These are phyloP conservation scores for Ophiostoma triangulosporum DNA, from an alignment of 2,329 filamentous ascomycete species.

Conservation along the genomic window DNA sequence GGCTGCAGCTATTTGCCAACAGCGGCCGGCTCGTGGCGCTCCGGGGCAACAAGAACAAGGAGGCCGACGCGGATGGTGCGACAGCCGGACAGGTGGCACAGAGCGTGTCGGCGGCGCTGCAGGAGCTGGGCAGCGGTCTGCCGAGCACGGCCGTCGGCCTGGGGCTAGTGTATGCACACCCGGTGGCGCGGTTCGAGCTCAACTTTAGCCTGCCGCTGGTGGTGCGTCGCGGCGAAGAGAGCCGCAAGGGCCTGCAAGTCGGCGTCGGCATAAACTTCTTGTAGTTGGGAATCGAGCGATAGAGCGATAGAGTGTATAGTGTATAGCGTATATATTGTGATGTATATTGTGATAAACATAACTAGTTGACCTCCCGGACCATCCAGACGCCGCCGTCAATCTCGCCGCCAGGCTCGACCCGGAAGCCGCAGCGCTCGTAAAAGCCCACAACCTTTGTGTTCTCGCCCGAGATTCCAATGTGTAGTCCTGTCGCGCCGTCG, in stretches of 20 bases:
- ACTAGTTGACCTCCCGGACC: constrained; percentile 25
- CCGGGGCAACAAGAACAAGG: constrained; percentile 35
- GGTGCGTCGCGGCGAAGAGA: constrained; percentile 68
- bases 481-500: constrained; percentile 22
- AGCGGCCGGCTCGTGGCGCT: constrained; percentile 74
- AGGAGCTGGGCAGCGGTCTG: constrained; percentile 57
- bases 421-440: constrained; percentile 34
- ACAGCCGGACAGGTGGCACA: constrained; percentile 29
- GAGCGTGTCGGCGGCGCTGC: constrained; percentile 47
- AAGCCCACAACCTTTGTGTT: constrained; percentile 34
- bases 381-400: constrained; percentile 25
- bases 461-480: constrained; percentile 31
- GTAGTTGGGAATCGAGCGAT: constrained; percentile 29
- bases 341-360: too few species aligned
- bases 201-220: constrained; percentile 88
- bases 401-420: constrained; percentile 23
- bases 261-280: constrained; percentile 96
- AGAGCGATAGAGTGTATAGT: background rate
- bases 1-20: constrained; percentile 84
- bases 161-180: constrained; percentile 88
- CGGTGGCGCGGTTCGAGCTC: constrained; percentile 83
- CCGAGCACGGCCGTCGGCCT: constrained; percentile 80
- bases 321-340: background rate
- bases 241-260: constrained; percentile 81
- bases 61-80: constrained; percentile 26